Conservation (phyloP, 108 stramenopile species). For the Mayamaea pseudoterrestris region DNA sequence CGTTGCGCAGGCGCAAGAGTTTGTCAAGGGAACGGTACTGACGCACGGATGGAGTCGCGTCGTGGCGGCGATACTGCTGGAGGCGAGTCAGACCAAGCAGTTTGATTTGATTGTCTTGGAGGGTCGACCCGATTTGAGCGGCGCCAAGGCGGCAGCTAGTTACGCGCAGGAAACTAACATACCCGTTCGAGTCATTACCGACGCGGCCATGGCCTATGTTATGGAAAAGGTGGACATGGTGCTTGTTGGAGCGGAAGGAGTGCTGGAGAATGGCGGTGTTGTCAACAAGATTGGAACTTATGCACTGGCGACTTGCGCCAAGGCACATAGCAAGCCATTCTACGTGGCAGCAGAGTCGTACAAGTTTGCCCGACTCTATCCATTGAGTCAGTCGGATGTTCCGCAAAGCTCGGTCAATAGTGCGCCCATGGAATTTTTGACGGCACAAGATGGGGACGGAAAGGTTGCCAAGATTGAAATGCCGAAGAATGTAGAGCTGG, state of each 20-base stretch:
- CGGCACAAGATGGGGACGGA: slow-evolving; percentile 34
- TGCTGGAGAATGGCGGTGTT: slow-evolving; percentile 94
- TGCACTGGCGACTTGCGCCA: slow-evolving; percentile 75
- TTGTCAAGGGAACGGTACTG: slow-evolving; percentile 84
- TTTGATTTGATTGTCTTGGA: slow-evolving; percentile 86
- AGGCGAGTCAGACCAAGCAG: slow-evolving; percentile 62
- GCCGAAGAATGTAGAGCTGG: slow-evolving; percentile 44
- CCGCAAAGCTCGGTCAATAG: slow-evolving; percentile 55
- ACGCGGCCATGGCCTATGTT: slow-evolving; percentile 89
- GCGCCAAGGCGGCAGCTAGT: slow-evolving; percentile 57
- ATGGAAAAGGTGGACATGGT: slow-evolving; percentile 93
- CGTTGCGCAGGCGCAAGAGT: slow-evolving; percentile 67
- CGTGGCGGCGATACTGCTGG: slow-evolving; percentile 63
- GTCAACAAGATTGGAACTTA: slow-evolving; percentile 92
- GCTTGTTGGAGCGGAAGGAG: slow-evolving; percentile 92
- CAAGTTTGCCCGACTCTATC: slow-evolving; percentile 95
- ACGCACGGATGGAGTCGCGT: slow-evolving; percentile 89
- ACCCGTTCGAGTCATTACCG: slow-evolving; percentile 81
- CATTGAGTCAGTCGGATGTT: slow-evolving; percentile 86
- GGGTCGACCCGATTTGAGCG: slow-evolving; percentile 82
- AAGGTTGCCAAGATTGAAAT: slow-evolving; percentile 36
- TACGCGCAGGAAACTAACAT: slow-evolving; percentile 67
- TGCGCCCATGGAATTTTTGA: slow-evolving; percentile 3
- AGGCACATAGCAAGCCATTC: slow-evolving; percentile 85
- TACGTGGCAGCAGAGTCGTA: slow-evolving; percentile 97